Evolutionary conservation across 2,329 filamentous ascomycete species (phyloP), one percentile per base, ranked within the genome.

Genomic region (Monosporascus sp.): DNA sequence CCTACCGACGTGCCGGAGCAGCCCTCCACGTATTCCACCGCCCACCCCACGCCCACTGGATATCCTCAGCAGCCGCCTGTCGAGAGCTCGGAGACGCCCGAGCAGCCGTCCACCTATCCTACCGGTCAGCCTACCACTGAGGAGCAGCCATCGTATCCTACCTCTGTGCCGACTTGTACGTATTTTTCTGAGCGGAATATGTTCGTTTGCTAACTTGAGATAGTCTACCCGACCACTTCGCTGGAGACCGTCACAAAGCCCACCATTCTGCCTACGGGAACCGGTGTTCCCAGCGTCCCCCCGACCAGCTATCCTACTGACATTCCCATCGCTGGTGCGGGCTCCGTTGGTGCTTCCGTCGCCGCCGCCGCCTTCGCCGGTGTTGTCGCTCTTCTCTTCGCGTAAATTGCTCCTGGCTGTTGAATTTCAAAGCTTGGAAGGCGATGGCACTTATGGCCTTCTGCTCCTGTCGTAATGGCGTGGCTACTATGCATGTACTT

Each of bases 361-460:
- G 57, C 77, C 65, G 70, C 82, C 65, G 81, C 80, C 68, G 80
- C 75, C 60, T 74, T 72, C 48, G 80, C 77, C 70, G 80, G 78
- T 72, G 67, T 79, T 52, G 75, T 72, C 57, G 80, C 78, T 66
- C 70, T 80, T 66, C 63, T 77, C 72, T 70, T 84, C 65, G 77
- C 76, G 69, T 83, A 83, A 79, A 59, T 53, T 54, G 48, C 31
- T 48, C 36, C 22, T 43, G 20, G 49, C 53, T 49, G 43, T 53
- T 53, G 44, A 47, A 51, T 46, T 27, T 50, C 44, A 67, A 68
- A 48, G 56, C 62, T 70, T 68, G 54, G 66, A 67, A 66, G 72
- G 72, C 66, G 66, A 69, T 65, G 71, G 69, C 68, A 70, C 64
- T 68, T 67, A 71, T 63, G 62, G 67, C 60, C 55, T 62, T 62